Evolutionary conservation across 2,329 filamentous ascomycete genomes (phyloP), one percentile per base, ranked within the genome.

Genomic region (Teratosphaeria zuluensis): DNA sequence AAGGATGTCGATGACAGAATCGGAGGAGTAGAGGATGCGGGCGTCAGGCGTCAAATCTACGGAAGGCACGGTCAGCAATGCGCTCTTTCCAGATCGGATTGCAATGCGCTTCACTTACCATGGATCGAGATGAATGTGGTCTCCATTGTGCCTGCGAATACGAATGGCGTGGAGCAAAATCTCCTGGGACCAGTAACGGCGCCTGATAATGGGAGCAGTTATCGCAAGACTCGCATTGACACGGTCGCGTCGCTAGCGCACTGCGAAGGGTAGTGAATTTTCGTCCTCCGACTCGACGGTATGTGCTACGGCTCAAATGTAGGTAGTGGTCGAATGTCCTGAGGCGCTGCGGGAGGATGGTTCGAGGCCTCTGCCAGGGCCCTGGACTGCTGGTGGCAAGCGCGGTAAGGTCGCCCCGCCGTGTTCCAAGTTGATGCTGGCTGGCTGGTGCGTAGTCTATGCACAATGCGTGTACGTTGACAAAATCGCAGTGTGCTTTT

Each of bases 71-170:
- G 28, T 56, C 28, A 56, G 59, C 30, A n/a, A 28, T 24, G 31
- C 31, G 35, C 28, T 19, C 28, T 31, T 21, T 28, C 56, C 14
- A 30, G n/a, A 48, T 5, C 9, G 9, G n/a, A n/a, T 8, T 21
- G 42, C 12, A 53, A 14, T n/a, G 32, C 12, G 52, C 52, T 33
- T 33, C 42, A 78, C 85, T 77, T 76, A 89, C 90, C 90, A 72
- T 94, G 90, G 70, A 95, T 94, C 65, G 89, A 91, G 77, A 95
- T 94, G 76, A 95, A 95, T 33, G 90, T 94, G 35, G 69, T 68
- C 56, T 71, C 69, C 69, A 71, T 71, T 32, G 24, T 64, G 64
- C 32, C n/a, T 31, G 46, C n/a, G 16, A 19, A 19, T 19, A 8
- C n/a, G n/a, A 7, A 12, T 42, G 56, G 32, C 31, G 16, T 56